Evolutionary conservation across 1,284 basidiomycete species (phyloP).

Genomic region (Thecaphora frezii): DNA sequence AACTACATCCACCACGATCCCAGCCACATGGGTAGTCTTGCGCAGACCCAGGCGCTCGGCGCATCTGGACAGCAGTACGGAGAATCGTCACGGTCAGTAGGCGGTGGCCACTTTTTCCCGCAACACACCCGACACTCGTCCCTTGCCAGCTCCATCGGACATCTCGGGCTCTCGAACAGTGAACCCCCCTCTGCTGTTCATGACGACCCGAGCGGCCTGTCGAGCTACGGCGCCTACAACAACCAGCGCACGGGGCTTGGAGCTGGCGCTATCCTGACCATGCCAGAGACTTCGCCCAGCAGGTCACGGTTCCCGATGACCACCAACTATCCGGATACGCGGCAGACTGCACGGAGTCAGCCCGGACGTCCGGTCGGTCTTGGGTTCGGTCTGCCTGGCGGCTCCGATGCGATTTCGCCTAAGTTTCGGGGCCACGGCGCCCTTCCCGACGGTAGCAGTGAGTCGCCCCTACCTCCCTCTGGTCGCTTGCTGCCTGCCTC

Average conservation of each 20-base stretch:
- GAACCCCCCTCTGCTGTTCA: conserved; percentile 21
- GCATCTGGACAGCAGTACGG: conserved; percentile 22
- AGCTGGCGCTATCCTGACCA: conserved; percentile 15
- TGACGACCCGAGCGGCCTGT: conserved; percentile 3
- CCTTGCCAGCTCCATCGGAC: conserved; percentile 24
- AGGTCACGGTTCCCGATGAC: conserved; percentile 30
- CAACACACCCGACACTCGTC: conserved; percentile 28
- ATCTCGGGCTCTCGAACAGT: conserved; percentile 19
- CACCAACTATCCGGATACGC: conserved; percentile 21
- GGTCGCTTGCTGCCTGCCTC: too few relatives aligned
- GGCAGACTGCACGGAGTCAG: conserved; percentile 12
- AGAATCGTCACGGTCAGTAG: conserved; percentile 7
- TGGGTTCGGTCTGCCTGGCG: conserved; percentile 17
- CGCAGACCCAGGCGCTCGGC: conserved; percentile 28
- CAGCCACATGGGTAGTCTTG: conserved; percentile 11
- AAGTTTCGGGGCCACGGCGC: background rate
- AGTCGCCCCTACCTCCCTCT: conserved; percentile 6
- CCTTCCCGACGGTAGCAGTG: conserved; percentile 15
- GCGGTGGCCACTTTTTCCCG: conserved; percentile 9
- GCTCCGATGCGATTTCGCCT: background rate
- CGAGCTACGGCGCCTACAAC: conserved; percentile 20
- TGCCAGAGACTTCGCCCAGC: conserved; percentile 21
- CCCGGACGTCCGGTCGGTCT: conserved; percentile 24
- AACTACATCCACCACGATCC: conserved; percentile 37
- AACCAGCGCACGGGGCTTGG: conserved; percentile 30